Evolutionary conservation across 176 grass and related monocot species (phyloP).

Genomic region (Oryza punctata): DNA sequence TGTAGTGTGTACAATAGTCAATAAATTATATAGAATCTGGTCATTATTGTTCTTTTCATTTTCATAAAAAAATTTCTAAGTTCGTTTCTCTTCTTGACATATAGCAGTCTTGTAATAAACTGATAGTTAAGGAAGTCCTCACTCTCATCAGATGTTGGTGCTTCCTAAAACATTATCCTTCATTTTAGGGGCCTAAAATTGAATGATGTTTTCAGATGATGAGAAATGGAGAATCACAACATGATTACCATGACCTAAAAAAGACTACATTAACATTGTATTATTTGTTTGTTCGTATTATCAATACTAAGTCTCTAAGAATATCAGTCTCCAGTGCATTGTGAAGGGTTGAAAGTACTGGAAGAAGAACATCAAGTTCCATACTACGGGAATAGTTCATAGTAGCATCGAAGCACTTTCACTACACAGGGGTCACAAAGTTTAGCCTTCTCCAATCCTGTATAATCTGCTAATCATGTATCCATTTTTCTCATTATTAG

Average conservation of each 20-base stretch:
- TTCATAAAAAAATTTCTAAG: not conserved
- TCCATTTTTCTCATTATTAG: not conserved
- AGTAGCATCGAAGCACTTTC: not conserved
- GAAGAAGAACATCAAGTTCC: not conserved
- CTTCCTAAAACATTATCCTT: not conserved
- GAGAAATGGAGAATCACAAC: not conserved
- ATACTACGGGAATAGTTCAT: not conserved
- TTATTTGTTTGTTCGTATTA: conserved; percentile 19
- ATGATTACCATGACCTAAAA: not conserved
- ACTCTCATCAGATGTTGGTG: not conserved
- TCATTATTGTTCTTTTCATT: not conserved
- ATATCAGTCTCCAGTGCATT: not conserved
- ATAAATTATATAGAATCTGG: not conserved
- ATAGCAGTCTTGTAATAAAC: not conserved
- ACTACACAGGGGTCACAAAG: not conserved
- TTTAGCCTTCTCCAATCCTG: not conserved
- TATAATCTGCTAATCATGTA: conserved; percentile 18
- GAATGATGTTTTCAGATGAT: not conserved
- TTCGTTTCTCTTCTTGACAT: not conserved
- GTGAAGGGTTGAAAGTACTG: not conserved
- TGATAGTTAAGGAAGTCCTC: not conserved
- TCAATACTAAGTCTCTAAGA: not conserved
- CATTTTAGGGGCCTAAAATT: not conserved
- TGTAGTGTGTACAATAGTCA: not conserved
- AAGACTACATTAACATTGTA: not conserved